Evolutionary conservation across 495 filamentous ascomycete species (phyloP), one percentile per base, ranked within the genome.

Genomic region (Podospora sp.): DNA sequence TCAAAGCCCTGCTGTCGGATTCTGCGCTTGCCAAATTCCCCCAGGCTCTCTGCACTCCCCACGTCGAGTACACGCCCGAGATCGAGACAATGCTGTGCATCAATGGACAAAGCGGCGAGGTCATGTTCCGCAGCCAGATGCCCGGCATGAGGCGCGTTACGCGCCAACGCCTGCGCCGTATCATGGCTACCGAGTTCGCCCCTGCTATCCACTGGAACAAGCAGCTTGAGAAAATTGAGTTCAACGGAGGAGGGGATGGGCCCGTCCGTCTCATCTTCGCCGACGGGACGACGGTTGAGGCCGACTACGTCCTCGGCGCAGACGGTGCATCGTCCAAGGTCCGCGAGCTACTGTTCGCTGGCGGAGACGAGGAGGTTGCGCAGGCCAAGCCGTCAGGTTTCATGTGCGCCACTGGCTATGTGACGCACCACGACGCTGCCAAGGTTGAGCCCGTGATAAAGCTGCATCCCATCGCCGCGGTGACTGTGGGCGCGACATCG

Each of bases 101-200:
- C 60, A 83, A 87, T 69, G 83, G 79, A 5, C 65, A 72, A 21
- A 83, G 84, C 0, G 84, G 85, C 18, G 79, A 84, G 49, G 1
- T 76, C 0, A 69, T 88, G 21, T 72, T 68, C 21, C 65, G 69
- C 0, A 72, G 77, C 36, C 73, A 75, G 0, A 75, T 78, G 3
- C 74, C 75, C 0, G 76, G 79, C 9, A 76, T 82, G 46, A 78
- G 81, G 58, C 82, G 85, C 5, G 71, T 88, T 2, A 76, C 80
- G 11, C 78, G 85, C 1, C 75, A 75, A 35, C 71, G 71, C 50
- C 65, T 80, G 20, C 76, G 79, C 11, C 33, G 63, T 1, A 68
- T 80, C 2, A 52, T 78, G 14, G 65, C 68, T 2, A 60, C 70
- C 22, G 76, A 63, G 14, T 18, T 75, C 0, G 75, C 78, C 27